phyloP scores from a whole-genome alignment of 768 basidiomycete species.

The Rhodosporidiobolus odoratus region DNA sequence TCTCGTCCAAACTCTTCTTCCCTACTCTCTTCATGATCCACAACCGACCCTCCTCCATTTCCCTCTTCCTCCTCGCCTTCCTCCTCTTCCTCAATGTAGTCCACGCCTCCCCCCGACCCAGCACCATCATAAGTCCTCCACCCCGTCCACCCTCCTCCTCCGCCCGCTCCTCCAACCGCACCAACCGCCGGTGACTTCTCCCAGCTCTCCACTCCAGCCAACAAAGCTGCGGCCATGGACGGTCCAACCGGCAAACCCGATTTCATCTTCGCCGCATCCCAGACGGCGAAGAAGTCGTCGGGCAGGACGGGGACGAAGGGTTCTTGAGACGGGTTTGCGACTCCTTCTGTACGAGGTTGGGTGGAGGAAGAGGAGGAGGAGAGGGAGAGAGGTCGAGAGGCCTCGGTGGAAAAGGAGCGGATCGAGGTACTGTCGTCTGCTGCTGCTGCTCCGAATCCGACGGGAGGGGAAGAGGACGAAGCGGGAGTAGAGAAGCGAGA shows the following conservation, averaged over 20 bases:
- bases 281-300: conserved; percentile 37
- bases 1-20: too few relatives aligned
- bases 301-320: conserved; percentile 32
- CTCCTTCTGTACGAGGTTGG: too few relatives aligned
- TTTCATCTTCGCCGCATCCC: conserved; percentile 25
- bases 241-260: background rate
- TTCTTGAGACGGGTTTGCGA: background rate
- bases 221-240: background rate
- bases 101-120: background rate
- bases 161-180: background rate
- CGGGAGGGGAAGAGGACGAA: background rate
- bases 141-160: background rate
- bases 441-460: background rate
- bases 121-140: too few relatives aligned
- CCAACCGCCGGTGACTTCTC: background rate
- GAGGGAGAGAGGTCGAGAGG: background rate
- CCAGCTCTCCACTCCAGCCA: background rate
- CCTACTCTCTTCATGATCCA: background rate
- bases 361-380: background rate
- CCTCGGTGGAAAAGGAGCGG: background rate
- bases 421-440: background rate
- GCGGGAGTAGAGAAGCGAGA: background rate
- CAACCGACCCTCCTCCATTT: background rate
- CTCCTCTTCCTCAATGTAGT: background rate
- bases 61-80: background rate